Evolutionary conservation across 441 rosid species (phyloP).

Genomic region (Bocquillonia castaneifolia): DNA sequence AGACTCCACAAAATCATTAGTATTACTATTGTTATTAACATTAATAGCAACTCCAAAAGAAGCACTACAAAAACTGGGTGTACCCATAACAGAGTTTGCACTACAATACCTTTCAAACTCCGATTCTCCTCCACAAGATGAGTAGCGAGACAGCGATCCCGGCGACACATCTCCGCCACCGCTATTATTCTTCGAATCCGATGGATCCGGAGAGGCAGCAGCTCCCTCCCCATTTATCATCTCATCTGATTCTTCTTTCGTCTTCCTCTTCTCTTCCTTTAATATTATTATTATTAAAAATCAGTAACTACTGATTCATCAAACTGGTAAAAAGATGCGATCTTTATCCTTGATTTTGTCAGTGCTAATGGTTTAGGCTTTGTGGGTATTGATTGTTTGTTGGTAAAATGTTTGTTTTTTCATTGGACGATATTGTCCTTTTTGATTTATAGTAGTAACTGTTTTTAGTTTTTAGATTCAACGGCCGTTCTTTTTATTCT

Average conservation of each 20-base stretch:
- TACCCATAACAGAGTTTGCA: constrained; percentile 76
- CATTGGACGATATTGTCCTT: background rate
- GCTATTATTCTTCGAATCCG: constrained; percentile 28
- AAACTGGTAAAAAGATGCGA: too few species aligned
- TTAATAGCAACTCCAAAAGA: constrained; percentile 42
- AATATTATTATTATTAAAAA: too few species aligned
- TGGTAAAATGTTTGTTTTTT: background rate
- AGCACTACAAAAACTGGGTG: constrained; percentile 61
- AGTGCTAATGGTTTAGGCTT: too few species aligned
- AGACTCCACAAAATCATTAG: constrained; percentile 53
- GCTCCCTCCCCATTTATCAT: constrained; percentile 56
- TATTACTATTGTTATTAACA: too few species aligned
- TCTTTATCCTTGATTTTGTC: too few species aligned
- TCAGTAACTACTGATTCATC: too few species aligned
- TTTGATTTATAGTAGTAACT: too few species aligned
- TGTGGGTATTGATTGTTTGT: too few species aligned
- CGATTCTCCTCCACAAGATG: constrained; percentile 83
- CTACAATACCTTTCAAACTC: constrained; percentile 79
- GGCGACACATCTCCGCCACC: constrained; percentile 45
- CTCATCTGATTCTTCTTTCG: constrained; percentile 14
- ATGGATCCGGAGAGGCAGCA: constrained; percentile 42
- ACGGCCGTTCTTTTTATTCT: background rate
- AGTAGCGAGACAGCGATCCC: constrained; percentile 51
- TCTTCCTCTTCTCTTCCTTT: too few species aligned
- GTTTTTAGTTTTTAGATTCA: background rate